A percentile compares a stretch with the other conserved stretches of the same genome.
Conservation (phyloP, 345 rosid genomes). For the Gossypium raimondii region DNA sequence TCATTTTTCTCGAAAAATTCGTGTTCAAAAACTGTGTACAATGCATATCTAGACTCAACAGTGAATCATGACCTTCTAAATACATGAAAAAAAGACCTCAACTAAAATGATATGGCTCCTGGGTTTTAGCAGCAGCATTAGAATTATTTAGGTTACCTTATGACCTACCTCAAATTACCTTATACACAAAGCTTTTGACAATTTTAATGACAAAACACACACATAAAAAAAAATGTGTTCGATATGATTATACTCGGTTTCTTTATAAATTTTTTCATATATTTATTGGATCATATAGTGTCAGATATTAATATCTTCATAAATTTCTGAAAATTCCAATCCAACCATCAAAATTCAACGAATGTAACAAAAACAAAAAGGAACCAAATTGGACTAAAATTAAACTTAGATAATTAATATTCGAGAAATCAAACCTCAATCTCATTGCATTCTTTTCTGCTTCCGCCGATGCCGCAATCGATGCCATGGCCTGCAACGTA, state of each 20-base stretch:
- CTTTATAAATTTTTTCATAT: too few relatives aligned
- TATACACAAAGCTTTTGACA: neutral
- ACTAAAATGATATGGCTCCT: neutral
- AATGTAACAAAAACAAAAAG: neutral
- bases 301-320: neutral
- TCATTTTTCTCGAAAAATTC: too few relatives aligned
- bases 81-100: too few relatives aligned
- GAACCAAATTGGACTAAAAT: neutral
- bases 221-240: too few relatives aligned
- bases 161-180: neutral
- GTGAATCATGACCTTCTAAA: neutral
- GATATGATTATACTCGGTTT: too few relatives aligned
- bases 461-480: slow-evolving; percentile 77
- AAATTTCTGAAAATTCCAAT: neutral
- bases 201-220: neutral
- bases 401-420: neutral
- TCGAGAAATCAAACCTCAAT: slow-evolving; percentile 47
- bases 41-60: too few relatives aligned
- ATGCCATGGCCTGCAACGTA: slow-evolving; percentile 83
- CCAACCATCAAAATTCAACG: neutral
- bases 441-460: slow-evolving; percentile 86
- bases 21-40: too few relatives aligned
- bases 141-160: neutral
- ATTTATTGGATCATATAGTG: too few relatives aligned
- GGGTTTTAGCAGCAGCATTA: neutral